Percentiles rank a stretch among this genome's conserved stretches.
Evolutionary conservation across 2,329 filamentous ascomycete genomes (phyloP).

Genomic region (Exophiala dermatitidis): DNA sequence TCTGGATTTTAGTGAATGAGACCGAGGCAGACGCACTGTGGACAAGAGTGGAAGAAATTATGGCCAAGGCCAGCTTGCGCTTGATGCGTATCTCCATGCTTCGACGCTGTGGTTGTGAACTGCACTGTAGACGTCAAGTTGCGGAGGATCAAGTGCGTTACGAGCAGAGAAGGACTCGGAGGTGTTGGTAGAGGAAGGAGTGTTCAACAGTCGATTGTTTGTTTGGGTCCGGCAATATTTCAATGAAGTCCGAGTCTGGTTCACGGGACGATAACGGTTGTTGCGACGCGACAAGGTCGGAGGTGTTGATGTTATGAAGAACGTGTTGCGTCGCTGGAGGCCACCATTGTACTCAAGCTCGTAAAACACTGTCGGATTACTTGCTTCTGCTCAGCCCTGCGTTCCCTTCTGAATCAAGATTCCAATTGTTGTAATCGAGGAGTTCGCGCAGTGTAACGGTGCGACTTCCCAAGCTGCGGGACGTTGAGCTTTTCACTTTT

Average conservation of each 20-base stretch:
- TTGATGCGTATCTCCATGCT: conserved; percentile 7
- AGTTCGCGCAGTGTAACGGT: no score
- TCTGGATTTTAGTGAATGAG: conserved; percentile 18
- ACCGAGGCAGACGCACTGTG: conserved; percentile 16
- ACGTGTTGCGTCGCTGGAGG: not conserved
- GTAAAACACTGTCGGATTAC: no score
- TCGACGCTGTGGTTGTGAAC: not conserved
- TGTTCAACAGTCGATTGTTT: not conserved
- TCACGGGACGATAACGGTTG: not conserved
- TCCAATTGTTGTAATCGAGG: no score
- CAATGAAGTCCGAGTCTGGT: not conserved
- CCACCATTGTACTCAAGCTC: no score
- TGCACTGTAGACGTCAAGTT: not conserved
- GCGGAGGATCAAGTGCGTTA: not conserved
- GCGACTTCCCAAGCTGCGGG: no score
- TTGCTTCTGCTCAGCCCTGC: no score
- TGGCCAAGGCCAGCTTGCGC: not conserved
- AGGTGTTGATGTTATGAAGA: not conserved
- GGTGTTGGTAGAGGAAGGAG: not conserved
- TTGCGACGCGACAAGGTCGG: not conserved
- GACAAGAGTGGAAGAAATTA: conserved; percentile 13
- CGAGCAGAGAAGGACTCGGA: not conserved
- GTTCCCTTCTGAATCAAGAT: no score
- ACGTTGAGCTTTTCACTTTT: not conserved
- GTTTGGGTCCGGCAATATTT: not conserved